These are phyloP conservation scores for Fusarium fracticaudum DNA, from an alignment of 2,329 filamentous ascomycete genomes.

Conservation along the genomic window DNA sequence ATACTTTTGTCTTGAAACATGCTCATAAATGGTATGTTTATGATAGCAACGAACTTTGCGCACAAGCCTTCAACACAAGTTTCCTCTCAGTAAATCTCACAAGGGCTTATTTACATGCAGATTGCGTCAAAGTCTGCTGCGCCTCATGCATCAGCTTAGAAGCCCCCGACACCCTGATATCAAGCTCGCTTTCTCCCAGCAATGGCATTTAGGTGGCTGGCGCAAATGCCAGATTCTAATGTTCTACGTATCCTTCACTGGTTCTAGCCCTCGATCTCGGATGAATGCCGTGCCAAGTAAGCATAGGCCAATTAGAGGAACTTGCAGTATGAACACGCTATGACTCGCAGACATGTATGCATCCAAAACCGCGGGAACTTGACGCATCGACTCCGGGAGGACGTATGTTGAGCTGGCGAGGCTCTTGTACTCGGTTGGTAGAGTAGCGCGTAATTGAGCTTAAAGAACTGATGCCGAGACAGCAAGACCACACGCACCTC, in stretches of 20 bases:
- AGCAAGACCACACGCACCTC: not conserved
- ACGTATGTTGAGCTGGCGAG: not conserved
- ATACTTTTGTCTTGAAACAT: not conserved
- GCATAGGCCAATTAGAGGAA: not conserved
- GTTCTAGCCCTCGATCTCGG: not conserved
- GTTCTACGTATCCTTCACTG: not conserved
- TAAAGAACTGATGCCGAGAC: not conserved
- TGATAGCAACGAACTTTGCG: not conserved
- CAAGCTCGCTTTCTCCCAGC: not conserved
- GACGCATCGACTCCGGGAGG: not conserved
- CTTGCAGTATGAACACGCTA: not conserved
- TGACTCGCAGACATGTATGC: not conserved
- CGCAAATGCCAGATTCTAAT: accelerated
- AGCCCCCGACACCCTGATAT: not conserved
- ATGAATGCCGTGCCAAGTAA: not conserved
- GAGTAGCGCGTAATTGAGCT: not conserved
- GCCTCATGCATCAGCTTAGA: not conserved
- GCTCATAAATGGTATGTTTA: not conserved
- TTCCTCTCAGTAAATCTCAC: too few species aligned
- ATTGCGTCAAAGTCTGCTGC: not conserved
- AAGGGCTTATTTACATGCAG: not conserved
- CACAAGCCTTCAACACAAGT: accelerated
- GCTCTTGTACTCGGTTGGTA: not conserved
- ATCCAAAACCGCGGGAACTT: not conserved
- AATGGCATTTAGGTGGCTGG: accelerated